Conservation (phyloP, 2,329 filamentous ascomycete species). For the Phialophora expanda region DNA sequence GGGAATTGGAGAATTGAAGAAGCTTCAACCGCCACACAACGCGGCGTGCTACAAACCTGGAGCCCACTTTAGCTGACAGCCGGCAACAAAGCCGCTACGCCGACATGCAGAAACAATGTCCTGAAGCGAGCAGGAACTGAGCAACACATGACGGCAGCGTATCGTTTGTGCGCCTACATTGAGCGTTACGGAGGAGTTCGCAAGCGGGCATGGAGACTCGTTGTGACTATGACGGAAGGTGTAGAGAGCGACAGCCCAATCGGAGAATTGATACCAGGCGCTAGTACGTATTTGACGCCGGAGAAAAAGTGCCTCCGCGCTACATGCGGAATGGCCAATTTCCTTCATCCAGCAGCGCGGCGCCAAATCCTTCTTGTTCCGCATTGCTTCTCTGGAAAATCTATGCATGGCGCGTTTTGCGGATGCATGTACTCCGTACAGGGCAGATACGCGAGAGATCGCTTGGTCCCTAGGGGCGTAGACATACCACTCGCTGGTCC, state of each 20-base stretch:
- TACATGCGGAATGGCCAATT: conserved; percentile 11
- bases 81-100: conserved; percentile 2
- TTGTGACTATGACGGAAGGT: conserved; percentile 10
- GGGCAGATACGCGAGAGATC: background rate
- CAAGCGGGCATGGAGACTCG: conserved; percentile 22
- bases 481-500: background rate
- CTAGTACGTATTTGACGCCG: conserved; percentile 1
- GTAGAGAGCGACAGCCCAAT: conserved; percentile 9
- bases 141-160: conserved; percentile 8
- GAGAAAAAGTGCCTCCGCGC: conserved; percentile 14
- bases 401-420: background rate
- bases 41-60: conserved; percentile 11
- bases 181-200: conserved; percentile 21
- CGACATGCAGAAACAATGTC: conserved; percentile 2
- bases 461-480: background rate
- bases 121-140: background rate
- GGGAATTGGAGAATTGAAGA: conserved; percentile 22
- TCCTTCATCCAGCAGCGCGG: conserved; percentile 4
- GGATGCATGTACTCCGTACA: background rate
- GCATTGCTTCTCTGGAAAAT: conserved; percentile 3
- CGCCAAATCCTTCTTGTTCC: conserved; percentile 4
- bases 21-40: conserved; percentile 14
- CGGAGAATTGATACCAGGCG: background rate
- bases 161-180: conserved; percentile 13
- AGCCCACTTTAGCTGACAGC: conserved; percentile 13